Evolutionary conservation across 225 moss, liverwort and hornwort genomes (phyloP).

Genomic region (Pseudisothecium myosuroides): DNA sequence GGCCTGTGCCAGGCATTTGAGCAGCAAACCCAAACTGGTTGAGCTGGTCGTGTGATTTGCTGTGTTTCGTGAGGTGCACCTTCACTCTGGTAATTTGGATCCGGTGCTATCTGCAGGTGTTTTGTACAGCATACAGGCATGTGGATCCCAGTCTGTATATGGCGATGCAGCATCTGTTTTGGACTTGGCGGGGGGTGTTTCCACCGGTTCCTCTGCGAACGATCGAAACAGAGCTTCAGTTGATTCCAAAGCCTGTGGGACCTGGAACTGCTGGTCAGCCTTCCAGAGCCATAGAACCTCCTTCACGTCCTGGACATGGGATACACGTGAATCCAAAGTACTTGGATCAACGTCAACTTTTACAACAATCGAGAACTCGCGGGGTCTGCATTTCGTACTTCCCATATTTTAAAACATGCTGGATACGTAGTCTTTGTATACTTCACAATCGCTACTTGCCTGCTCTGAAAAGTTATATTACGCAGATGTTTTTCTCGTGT

Average conservation of each 20-base stretch:
- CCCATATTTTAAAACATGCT: slow-evolving; percentile 2
- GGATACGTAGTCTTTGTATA: not conserved
- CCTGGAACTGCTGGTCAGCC: slow-evolving; percentile 40
- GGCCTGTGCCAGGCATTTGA: not conserved
- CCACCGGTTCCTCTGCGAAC: slow-evolving; percentile 50
- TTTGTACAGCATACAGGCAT: slow-evolving; percentile 76
- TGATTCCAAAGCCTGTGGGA: slow-evolving; percentile 37
- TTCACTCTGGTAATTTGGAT: not conserved
- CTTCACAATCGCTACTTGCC: not conserved
- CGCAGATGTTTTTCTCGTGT: not conserved
- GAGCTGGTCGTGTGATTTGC: not conserved
- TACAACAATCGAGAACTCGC: slow-evolving; percentile 72
- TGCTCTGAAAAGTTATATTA: not conserved
- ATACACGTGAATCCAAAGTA: slow-evolving; percentile 99
- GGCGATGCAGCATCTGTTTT: slow-evolving; percentile 93
- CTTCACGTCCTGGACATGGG: slow-evolving; percentile 82
- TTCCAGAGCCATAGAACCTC: slow-evolving; percentile 43
- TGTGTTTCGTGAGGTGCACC: not conserved
- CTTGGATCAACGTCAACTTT: slow-evolving; percentile 80
- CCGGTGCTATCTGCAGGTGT: slow-evolving; percentile 43
- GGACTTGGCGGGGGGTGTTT: slow-evolving; percentile 94
- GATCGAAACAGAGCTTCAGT: slow-evolving; percentile 77
- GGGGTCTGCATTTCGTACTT: slow-evolving; percentile 53
- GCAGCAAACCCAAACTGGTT: not conserved
- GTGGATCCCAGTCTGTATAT: slow-evolving; percentile 64